Evolutionary conservation across 108 stramenopile species (phyloP), one percentile per base, ranked within the genome.

Genomic region (Pseudonitzschia delicatissima): DNA sequence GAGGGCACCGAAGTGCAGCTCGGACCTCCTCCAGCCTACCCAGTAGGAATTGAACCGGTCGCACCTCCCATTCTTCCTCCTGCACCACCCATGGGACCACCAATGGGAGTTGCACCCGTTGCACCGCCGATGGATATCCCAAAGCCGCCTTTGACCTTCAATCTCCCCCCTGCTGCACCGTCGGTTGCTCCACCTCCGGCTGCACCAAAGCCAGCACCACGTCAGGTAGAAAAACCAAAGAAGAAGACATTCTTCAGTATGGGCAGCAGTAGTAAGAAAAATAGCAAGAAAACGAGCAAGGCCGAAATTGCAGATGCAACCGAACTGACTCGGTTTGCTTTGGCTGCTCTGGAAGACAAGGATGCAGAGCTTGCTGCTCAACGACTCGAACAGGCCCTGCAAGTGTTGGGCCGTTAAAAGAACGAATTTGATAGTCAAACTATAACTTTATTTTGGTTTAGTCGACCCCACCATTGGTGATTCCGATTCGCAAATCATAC

Each of bases 241-340:
- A 79, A 73, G 50, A 55, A 51, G 3, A 36, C 52, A 9, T 44
- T 77, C 7, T 78, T 81, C 31, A 80, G 77, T 25, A 66, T 52
- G 36, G 53, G 31, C 31, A 34, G 31, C 47, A 58, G 68, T 26
- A 58, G 55, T 21, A 68, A 67, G 25, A 71, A 57, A 3, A 66
- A 60, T 4, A 68, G 62, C 17, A 66, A 66, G 27, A 82, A 82
- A 59, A 55, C 73, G 15, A 72, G 85, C 33, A 92, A 87, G 57
- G 81, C 72, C 37, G 70, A 84, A 67, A 55, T 93, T 47, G 77
- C 74, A 34, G 92, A 93, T 78, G 92, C 89, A 20, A 78, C 66
- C 45, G 92, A 93, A 72, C 64, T 93, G 59, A 90, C 92, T 13
- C 75, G 68, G 52, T 93, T 93, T 65, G 92, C 92, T 42, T 50